A percentile compares a stretch with the other conserved stretches of the same genome.
Evolutionary conservation across 1,139 yeast species (phyloP).

Genomic region (Diutina rugosa): DNA sequence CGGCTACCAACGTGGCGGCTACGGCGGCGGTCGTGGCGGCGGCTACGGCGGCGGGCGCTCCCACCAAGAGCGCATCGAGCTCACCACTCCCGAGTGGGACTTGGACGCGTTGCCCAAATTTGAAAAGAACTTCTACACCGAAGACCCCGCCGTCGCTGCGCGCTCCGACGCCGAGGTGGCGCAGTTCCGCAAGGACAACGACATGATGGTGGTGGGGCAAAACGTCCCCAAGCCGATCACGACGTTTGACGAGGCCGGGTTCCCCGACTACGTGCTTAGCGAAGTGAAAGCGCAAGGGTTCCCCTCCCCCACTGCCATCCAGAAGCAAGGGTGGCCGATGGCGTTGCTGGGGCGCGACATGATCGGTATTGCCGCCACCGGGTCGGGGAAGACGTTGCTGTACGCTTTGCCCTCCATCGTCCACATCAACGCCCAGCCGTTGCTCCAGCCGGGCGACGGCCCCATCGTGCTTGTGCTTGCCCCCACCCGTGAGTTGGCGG

Average conservation of each 20-base stretch:
- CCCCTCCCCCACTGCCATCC: slow-evolving; percentile 89
- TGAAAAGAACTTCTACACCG: slow-evolving; percentile 89
- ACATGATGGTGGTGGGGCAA: slow-evolving; percentile 74
- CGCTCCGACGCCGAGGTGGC: slow-evolving; percentile 65
- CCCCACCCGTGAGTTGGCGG: slow-evolving; percentile 98
- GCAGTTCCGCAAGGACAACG: slow-evolving; percentile 67
- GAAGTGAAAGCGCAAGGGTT: slow-evolving; percentile 91
- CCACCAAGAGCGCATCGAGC: slow-evolving; percentile 36
- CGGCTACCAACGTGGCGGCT: slow-evolving; percentile 17
- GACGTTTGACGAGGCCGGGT: slow-evolving; percentile 89
- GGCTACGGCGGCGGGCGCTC: slow-evolving; percentile 14
- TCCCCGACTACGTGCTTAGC: slow-evolving; percentile 82
- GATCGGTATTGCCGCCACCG: slow-evolving; percentile 98
- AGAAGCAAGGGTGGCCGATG: slow-evolving; percentile 99
- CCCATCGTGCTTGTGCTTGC: slow-evolving; percentile 93
- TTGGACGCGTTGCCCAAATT: slow-evolving; percentile 67
- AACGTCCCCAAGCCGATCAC: slow-evolving; percentile 94
- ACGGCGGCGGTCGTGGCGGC: slow-evolving; percentile 11
- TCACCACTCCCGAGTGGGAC: slow-evolving; percentile 71
- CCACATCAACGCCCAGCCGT: slow-evolving; percentile 96
- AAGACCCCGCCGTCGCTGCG: slow-evolving; percentile 62
- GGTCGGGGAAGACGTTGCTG: slow-evolving; percentile 96
- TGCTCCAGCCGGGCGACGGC: slow-evolving; percentile 88
- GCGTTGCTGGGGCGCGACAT: slow-evolving; percentile 97
- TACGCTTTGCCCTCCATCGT: slow-evolving; percentile 95